A percentile compares a stretch with the other conserved stretches of the same genome.
These are phyloP conservation scores for Agapanthus africanus DNA, from an alignment of 106 monocot genomes.

Conservation along the genomic window DNA sequence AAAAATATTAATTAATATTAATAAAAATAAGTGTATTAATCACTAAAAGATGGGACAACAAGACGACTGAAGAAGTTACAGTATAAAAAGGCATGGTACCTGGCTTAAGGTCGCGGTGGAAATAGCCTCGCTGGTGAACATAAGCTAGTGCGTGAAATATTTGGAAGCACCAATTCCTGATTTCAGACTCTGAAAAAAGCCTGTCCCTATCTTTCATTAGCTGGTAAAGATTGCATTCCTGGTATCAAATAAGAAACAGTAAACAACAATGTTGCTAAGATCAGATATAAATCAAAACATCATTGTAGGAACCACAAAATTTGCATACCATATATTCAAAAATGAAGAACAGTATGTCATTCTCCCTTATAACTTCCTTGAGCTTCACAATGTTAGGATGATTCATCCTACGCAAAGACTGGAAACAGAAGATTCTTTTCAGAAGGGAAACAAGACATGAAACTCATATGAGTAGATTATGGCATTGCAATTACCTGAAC, in stretches of 20 bases:
- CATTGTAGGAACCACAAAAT: not conserved
- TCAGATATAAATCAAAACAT: not conserved
- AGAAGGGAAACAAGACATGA: conserved; percentile 7
- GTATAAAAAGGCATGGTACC: conserved; percentile 26
- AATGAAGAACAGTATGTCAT: conserved; percentile 65
- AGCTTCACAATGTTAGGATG: conserved; percentile 96
- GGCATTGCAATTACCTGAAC: too few species aligned
- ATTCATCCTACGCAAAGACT: conserved; percentile 81
- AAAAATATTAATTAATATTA: too few species aligned
- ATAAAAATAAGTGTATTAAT: conserved; percentile 1
- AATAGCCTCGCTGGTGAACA: conserved; percentile 80
- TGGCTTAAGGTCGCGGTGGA: conserved; percentile 90
- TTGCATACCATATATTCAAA: conserved; percentile 87
- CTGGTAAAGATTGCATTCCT: conserved; percentile 87
- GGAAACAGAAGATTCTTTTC: not conserved
- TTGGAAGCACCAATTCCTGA: conserved; percentile 83
- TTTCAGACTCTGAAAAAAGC: conserved; percentile 56
- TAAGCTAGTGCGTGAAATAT: conserved; percentile 84
- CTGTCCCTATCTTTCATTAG: conserved; percentile 72
- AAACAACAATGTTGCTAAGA: not conserved
- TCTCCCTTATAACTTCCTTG: conserved; percentile 87
- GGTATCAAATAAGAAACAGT: conserved; percentile 6
- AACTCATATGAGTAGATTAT: too few species aligned
- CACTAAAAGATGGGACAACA: not conserved
- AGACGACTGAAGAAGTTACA: not conserved